Evolutionary conservation across 2,329 filamentous ascomycete genomes (phyloP), one percentile per base, ranked within the genome.

Genomic region (Xylariaceae sp.): DNA sequence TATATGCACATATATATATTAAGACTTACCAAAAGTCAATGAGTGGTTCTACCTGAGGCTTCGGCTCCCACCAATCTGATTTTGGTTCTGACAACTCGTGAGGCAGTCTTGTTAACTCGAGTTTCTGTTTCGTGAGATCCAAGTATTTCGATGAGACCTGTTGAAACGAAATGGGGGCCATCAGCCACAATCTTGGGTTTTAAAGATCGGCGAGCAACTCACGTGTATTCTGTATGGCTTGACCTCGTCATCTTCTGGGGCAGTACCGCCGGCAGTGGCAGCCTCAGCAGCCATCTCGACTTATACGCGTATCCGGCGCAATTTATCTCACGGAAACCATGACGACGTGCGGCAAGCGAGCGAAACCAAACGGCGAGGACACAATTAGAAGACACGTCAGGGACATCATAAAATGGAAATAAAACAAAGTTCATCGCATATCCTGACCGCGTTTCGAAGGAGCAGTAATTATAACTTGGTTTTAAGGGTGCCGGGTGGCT

Each of bases 81-180:
- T 74, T 77, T 2, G 79, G 74, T 7, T 80, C 69, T 7, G 76
- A 72, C 2, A 78, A 66, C 63, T 88, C 85, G 64, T 85, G 82
- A 41, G 87, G 87, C 26, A 89, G 72, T 55, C 87, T 77, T 20
- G 85, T 86, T 44, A 89, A 77, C 65, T 89, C 84, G 9, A 90
- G 77, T 70, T 90, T 90, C 69, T 84, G 81, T 66, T 76, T 81
- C 5, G 87, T 90, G 57, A 89, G 77, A 44, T 88, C 81, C 1
- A 90, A 77, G 69, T 89, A 89, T 65, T 82, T 84, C 52, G 80
- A 82, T 2, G 86, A 89, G 16, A 89, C 82, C 86, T 88, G 53
- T 26, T 7, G 44, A 41, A 32, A 18, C 12, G n/a, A 41, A 20
- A n/a, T 16, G 16, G 26, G 40, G 26, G 40, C 52, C 42, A 59